A percentile compares a stretch with the other conserved stretches of the same genome.
Conservation (phyloP, 805 yeast genomes). For the Zygosaccharomyces bailii region DNA sequence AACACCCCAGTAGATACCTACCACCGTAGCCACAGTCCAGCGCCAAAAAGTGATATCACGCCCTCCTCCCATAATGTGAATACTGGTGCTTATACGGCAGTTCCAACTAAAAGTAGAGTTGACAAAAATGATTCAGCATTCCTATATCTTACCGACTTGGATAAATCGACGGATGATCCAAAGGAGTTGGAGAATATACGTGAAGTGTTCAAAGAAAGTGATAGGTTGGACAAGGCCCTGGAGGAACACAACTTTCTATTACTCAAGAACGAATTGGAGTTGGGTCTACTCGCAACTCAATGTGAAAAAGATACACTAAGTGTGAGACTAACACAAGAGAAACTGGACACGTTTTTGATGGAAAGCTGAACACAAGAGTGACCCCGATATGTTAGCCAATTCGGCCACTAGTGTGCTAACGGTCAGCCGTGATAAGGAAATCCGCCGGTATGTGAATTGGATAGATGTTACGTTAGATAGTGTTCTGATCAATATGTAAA, state of each 20-base stretch:
- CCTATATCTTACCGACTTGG: slow-evolving; percentile 23
- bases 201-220: slow-evolving; percentile 22
- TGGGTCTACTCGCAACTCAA: slow-evolving; percentile 28
- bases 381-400: no score
- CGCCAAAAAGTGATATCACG: background rate
- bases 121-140: slow-evolving; percentile 24
- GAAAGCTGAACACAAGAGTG: no score
- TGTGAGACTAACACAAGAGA: slow-evolving; percentile 37
- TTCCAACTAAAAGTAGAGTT: slow-evolving; percentile 8
- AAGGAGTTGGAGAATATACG: slow-evolving; percentile 17
- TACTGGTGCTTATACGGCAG: background rate
- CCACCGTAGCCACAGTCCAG: slow-evolving; percentile 3
- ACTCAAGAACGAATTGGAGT: slow-evolving; percentile 28
- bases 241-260: slow-evolving; percentile 22
- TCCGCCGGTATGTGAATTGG: no score
- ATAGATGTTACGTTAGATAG: no score
- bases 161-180: slow-evolving; percentile 16
- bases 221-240: slow-evolving; percentile 25
- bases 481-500: no score
- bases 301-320: slow-evolving; percentile 34
- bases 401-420: no score
- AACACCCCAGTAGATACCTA: slow-evolving; percentile 10
- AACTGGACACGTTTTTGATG: slow-evolving; percentile 31
- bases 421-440: no score
- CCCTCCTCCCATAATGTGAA: background rate